Base-by-base conservation (phyloP, 345 rosid species). In the Bruguiera sexangula region DNA sequence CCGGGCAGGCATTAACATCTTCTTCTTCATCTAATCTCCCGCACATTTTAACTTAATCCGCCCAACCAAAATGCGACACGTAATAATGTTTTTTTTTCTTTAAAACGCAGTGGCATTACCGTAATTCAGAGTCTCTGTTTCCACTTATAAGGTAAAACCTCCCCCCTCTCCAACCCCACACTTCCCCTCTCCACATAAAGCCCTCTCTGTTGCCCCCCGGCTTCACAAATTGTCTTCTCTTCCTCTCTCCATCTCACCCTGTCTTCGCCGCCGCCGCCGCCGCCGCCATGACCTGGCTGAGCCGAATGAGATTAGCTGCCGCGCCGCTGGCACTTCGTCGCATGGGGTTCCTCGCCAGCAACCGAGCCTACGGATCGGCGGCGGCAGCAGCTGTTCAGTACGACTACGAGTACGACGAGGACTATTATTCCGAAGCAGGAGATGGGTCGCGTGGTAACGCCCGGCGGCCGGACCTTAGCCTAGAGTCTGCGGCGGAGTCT, bases 361-460 rank as follows among this genome's bases (percentile, higher is more conserved):
- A 26, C 21, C 86, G 88, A 60, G 62, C 82, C 51, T 88, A 80
- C 32, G 95, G 90, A 63, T 88, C 95, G 78, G 86, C 93, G 77
- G 86, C 93, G 32, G 89, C 86, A 6, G 92, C 86, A 6, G 92
- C 92, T 2, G 68, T 80, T 39, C 85, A 85, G 43, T 84, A 82
- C 29, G 92, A 90, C 16, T 70, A 64, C 43, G 70, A 48, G n/a
- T 60, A 50, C 54, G 76, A 77, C n/a, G 86, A 78, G 22, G 73
- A 75, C 16, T 43, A 50, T 51, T 57, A 36, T 5, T 63, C 72
- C 11, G 68, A 46, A 27, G 64, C 53, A 15, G 59, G 26, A 63
- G 68, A 55, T 53, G 55, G 29, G 58, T 15, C 10, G 26, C 11
- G 61, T 8, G 51, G 26, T 59, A 69, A 67, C 34, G 53, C 43